These are phyloP conservation scores for Marasmius oreades DNA, from an alignment of 1,284 basidiomycete species.

Conservation along the genomic window DNA sequence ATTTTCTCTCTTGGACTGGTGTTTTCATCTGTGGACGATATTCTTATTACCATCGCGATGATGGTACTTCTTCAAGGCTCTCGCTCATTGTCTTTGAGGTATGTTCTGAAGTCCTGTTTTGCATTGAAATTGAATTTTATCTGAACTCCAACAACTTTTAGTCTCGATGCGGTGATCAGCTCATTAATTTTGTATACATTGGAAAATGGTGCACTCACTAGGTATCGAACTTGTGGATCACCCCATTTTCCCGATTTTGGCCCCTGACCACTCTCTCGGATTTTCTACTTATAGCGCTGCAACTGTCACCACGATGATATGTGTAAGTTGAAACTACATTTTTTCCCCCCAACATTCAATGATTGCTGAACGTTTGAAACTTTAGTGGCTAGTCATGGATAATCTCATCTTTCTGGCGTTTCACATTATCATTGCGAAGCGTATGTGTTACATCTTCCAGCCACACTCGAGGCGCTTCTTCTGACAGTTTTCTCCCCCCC, in stretches of 20 bases:
- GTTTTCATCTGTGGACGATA: conserved; percentile 5
- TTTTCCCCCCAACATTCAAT: too few species aligned
- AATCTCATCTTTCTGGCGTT: conserved; percentile 9
- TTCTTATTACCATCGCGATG: conserved; percentile 9
- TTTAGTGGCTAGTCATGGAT: conserved; percentile 6
- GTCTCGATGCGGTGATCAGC: conserved; percentile 3
- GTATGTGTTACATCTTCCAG: not conserved
- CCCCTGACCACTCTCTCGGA: not conserved
- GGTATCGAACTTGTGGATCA: too few species aligned
- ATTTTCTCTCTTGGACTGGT: conserved; percentile 4
- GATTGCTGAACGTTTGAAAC: not conserved
- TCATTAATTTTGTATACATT: conserved; percentile 3
- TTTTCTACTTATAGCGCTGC: not conserved
- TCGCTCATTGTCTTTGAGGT: conserved; percentile 3
- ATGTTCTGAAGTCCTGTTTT: not conserved
- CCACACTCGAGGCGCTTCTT: not conserved
- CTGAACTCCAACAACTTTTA: not conserved
- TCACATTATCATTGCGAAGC: conserved; percentile 8
- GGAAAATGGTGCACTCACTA: conserved; percentile 10
- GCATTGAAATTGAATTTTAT: not conserved
- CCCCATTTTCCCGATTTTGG: too few species aligned
- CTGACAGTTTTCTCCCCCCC: too few species aligned
- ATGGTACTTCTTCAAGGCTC: conserved; percentile 1
- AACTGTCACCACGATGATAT: conserved; percentile 4
- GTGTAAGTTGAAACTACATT: not conserved